Evolutionary conservation across 164 flowering plant genomes (phyloP).

Genomic region (Liquidambar formosana): DNA sequence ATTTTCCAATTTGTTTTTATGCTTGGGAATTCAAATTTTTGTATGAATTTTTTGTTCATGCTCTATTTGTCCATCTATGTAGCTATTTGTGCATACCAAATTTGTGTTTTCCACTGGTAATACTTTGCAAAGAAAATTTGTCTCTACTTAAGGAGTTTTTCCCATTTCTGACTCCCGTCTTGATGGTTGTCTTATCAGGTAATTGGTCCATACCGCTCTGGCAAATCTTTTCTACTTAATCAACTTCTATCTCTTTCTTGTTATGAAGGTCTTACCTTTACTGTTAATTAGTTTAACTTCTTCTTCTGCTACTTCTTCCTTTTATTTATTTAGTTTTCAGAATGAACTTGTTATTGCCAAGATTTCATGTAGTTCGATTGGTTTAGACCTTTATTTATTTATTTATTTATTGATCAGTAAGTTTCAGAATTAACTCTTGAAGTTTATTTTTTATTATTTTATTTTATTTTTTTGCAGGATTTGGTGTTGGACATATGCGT

Average conservation of each 20-base stretch:
- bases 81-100: background rate
- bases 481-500: conserved; percentile 99
- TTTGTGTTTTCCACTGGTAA: background rate
- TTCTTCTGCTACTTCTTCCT: background rate
- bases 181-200: conserved; percentile 56
- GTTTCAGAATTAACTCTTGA: background rate
- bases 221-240: conserved; percentile 96
- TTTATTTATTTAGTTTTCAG: background rate
- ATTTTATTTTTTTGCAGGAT: conserved; percentile 72
- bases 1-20: background rate
- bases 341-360: background rate
- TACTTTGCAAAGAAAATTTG: background rate
- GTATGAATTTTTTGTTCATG: background rate
- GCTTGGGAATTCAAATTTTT: background rate
- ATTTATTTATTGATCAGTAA: too few species aligned
- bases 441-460: too few species aligned
- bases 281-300: background rate
- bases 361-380: background rate
- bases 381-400: too few species aligned
- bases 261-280: conserved; percentile 65
- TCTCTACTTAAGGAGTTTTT: background rate
- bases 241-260: conserved; percentile 99
- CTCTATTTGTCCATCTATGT: background rate
- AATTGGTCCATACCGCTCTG: conserved; percentile 99
- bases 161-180: conserved; percentile 1